These are phyloP conservation scores for Suillus occidentalis DNA, from an alignment of 768 basidiomycete genomes.

Conservation along the genomic window DNA sequence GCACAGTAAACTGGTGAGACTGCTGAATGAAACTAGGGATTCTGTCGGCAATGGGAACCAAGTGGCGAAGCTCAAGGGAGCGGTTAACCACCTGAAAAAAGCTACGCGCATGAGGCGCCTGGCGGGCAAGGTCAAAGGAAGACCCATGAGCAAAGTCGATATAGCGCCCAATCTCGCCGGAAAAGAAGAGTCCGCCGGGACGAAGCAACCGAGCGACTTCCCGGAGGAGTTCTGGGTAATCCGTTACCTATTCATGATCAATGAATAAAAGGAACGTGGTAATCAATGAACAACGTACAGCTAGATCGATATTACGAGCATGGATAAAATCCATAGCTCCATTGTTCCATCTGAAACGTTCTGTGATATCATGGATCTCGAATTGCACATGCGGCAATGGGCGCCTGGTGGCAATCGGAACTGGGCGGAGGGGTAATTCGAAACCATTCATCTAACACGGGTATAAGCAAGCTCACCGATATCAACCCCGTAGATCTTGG, in stretches of 20 bases:
- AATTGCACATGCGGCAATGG: slow-evolving; percentile 63
- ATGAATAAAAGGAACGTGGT: slow-evolving; percentile 15
- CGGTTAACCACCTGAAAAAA: slow-evolving; percentile 44
- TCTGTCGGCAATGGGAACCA: slow-evolving; percentile 37
- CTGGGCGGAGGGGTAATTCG: slow-evolving; percentile 37
- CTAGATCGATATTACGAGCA: slow-evolving; percentile 57
- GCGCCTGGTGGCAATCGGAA: slow-evolving; percentile 68
- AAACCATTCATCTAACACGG: slow-evolving; percentile 13
- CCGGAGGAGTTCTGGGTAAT: slow-evolving; percentile 51
- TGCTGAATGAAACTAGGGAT: slow-evolving; percentile 40
- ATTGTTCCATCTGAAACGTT: slow-evolving; percentile 48
- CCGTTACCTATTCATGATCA: slow-evolving; percentile 44
- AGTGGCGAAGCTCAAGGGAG: slow-evolving; percentile 36
- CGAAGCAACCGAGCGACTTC: slow-evolving; percentile 67
- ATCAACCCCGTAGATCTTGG: slow-evolving; percentile 69
- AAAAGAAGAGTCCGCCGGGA: slow-evolving; percentile 69
- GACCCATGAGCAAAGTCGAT: slow-evolving; percentile 40
- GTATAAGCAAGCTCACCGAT: slow-evolving; percentile 53
- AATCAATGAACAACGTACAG: slow-evolving; percentile 42
- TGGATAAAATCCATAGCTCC: slow-evolving; percentile 68
- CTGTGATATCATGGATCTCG: slow-evolving; percentile 64
- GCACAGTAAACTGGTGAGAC: slow-evolving; percentile 42
- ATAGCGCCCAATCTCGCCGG: slow-evolving; percentile 56
- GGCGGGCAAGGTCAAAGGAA: slow-evolving; percentile 25
- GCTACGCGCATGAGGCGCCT: slow-evolving; percentile 23